Conservation (phyloP, 2,329 filamentous ascomycete genomes). For the Arthrobotrys sinensis region DNA sequence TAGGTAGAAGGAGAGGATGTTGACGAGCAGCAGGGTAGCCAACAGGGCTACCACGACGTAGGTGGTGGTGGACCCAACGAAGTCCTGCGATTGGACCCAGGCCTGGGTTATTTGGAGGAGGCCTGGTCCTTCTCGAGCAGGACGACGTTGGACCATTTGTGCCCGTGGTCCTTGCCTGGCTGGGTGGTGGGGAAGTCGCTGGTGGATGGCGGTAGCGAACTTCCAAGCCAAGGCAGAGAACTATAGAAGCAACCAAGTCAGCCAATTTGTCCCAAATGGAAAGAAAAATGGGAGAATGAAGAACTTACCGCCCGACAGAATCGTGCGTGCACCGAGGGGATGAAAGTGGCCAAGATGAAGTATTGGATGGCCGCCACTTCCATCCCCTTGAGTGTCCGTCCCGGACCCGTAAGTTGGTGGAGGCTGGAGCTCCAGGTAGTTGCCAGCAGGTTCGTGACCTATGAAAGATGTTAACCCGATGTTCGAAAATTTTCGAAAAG, state of each 20-base stretch:
- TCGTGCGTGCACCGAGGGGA: neutral
- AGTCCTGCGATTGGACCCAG: neutral
- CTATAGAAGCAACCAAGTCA: neutral
- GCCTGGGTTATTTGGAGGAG: neutral
- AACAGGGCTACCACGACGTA: neutral
- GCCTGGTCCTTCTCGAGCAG: neutral
- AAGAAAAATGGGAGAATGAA: neutral
- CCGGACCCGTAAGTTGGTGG: constrained; percentile 12
- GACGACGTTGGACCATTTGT: neutral
- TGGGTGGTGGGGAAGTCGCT: constrained; percentile 2
- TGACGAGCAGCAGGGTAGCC: constrained; percentile 14
- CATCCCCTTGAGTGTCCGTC: constrained; percentile 3
- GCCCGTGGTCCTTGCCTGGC: constrained; percentile 3
- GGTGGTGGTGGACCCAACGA: neutral
- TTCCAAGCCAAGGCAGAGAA: constrained; percentile 5
- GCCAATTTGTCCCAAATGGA: neutral
- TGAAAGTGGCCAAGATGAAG: constrained; percentile 8
- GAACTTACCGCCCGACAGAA: constrained; percentile 14
- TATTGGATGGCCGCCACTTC: constrained; percentile 7
- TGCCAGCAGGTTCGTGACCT: constrained; percentile 7
- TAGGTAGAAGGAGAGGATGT: neutral
- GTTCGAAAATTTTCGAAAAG: neutral
- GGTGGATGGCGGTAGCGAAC: neutral
- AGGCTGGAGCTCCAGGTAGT: constrained; percentile 6
- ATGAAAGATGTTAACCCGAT: neutral